Evolutionary conservation across 1,139 yeast genomes (phyloP), one percentile per base, ranked within the genome.

Genomic region (Suhomyces terraborum): DNA sequence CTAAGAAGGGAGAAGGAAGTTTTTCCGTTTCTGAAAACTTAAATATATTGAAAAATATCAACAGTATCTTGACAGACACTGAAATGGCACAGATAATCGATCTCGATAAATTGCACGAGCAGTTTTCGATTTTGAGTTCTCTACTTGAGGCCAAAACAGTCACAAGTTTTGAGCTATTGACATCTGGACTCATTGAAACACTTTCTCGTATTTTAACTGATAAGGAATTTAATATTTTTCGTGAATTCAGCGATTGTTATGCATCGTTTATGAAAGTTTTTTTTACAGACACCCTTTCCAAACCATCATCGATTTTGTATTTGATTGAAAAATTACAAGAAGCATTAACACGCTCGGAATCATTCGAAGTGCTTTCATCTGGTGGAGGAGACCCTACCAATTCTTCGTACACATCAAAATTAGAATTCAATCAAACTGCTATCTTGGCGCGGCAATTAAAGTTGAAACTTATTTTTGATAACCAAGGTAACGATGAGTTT

Each of bases 91-190:
- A 45, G 9, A 22, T 30, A 2, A 53, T 58, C 27, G 43, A 59
- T 1, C 61, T 52, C 31, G 63, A 66, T 1, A 64, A 68, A 4
- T 78, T 87, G 84, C 32, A 49, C 4, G 42, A 47, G 2, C 24
- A 75, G 4, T 82, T 89, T 88, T 48, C 46, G 2, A 56, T 59
- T 21, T 61, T 84, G 22, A 64, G 67, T 17, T 49, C 62, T 3
- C 54, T 64, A 1, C 57, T 69, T 8, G 50, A 52, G 21, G 52
- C 52, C 1, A 50, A 53, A 8, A 53, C 51, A 4, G 46, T 85
- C 5, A 86, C 95, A 0, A 83, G 94, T 48, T 88, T 83, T 64
- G 96, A 88, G 57, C 66, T 89, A 31, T 71, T 82, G 9, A 75
- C 85, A 3, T 84, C 91, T 0, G 91, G 91, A 0, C 61, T 87